A percentile compares a stretch with the other conserved stretches of the same genome.
phyloP scores from a whole-genome alignment of 805 yeast species.

The Dipodascus albidus region DNA sequence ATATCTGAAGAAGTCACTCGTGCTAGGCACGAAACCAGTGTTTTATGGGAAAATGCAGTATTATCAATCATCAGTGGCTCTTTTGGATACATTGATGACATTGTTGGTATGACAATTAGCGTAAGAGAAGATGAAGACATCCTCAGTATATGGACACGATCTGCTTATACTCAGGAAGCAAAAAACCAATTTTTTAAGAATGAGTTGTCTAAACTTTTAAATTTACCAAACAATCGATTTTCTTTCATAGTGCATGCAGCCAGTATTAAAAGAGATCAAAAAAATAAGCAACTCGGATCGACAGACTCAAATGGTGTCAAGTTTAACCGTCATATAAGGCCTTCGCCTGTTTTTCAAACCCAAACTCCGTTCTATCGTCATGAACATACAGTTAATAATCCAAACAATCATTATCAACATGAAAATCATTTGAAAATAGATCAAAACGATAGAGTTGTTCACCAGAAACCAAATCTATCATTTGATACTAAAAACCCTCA shows the following conservation, averaged over 20 bases:
- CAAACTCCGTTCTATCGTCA: no score
- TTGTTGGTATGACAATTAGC: slow-evolving; percentile 49
- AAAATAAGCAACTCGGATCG: not conserved
- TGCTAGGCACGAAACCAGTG: slow-evolving; percentile 14
- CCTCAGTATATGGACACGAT: slow-evolving; percentile 46
- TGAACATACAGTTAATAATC: no score
- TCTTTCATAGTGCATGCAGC: slow-evolving; percentile 24
- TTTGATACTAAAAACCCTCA: no score
- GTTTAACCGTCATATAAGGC: no score
- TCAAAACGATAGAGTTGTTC: no score
- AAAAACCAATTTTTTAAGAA: slow-evolving; percentile 22
- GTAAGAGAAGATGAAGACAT: slow-evolving; percentile 49
- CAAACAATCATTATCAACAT: no score
- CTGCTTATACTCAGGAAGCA: not conserved
- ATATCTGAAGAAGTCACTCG: not conserved
- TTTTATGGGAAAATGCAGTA: slow-evolving; percentile 33
- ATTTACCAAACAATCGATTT: slow-evolving; percentile 10
- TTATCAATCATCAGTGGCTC: slow-evolving; percentile 41
- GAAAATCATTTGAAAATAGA: no score
- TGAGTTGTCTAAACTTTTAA: slow-evolving; percentile 12
- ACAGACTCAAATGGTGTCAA: no score
- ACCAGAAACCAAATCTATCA: no score
- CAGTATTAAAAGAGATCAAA: slow-evolving; percentile 17
- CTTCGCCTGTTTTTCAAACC: no score
- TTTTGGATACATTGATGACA: slow-evolving; percentile 22